Evolutionary conservation across 2,329 filamentous ascomycete species (phyloP), one percentile per base, ranked within the genome.

Genomic region (Alternaria consortialis): DNA sequence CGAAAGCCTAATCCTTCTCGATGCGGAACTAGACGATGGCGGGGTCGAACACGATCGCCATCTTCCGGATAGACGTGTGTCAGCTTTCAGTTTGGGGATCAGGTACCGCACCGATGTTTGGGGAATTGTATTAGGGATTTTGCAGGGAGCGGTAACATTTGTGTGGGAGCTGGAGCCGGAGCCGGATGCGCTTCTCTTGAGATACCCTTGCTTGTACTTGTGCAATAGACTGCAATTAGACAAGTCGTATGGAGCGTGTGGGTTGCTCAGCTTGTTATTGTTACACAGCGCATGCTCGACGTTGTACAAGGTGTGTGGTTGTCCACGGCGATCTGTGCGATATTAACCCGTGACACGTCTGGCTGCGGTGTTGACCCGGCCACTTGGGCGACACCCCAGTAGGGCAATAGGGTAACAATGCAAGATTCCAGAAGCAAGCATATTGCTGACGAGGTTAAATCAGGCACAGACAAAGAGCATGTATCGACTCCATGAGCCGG

Each of bases 131-230:
- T 56, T 57, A n/a, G 39, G 31, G 39, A 27, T 20, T 39, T 52
- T 46, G 20, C 48, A 20, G n/a, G 50, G 34, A 29, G 54, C 51
- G 48, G 34, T 39, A 42, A 29, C 23, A 50, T 47, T 46, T 54
- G 34, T 57, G 42, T 56, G 48, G 60, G 58, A 52, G 51, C 61
- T 63, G 43, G 55, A 56, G 55, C 52, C 53, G 53, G 62, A 60
- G 39, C 46, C 36, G 36, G 44, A 55, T 25, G 55, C 47, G 54
- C 44, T 64, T 62, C 60, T 71, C 60, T 67, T 64, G 62, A 67
- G 72, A 75, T 74, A 74, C 68, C 70, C 71, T 69, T 70, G 69
- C 66, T 64, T 71, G 63, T 68, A 58, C 63, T 48, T 59, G 51
- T 42, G 51, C 36, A 50, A 43, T 57, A 36, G 12, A 44, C 53